Evolutionary conservation across 2,329 filamentous ascomycete genomes (phyloP).

Genomic region (Alternaria viburni): DNA sequence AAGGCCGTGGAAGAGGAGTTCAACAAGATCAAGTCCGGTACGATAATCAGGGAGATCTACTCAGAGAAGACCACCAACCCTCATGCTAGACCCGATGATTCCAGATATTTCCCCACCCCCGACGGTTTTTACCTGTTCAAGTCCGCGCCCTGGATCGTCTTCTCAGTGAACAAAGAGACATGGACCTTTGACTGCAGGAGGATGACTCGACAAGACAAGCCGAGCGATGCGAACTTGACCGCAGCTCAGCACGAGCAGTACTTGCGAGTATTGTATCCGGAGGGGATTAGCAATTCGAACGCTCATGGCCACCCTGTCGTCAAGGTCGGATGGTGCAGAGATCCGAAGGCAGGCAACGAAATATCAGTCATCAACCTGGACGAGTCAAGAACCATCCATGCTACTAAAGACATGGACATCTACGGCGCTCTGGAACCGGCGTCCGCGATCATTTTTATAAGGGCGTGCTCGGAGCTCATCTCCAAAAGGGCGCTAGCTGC

Average conservation of each 20-base stretch:
- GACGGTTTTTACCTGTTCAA: background rate
- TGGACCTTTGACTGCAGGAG: background rate
- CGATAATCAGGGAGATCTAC: background rate
- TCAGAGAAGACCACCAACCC: background rate
- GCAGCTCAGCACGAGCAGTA: background rate
- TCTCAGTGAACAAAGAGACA: background rate
- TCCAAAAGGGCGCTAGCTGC: background rate
- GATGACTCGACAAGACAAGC: background rate
- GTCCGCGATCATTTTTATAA: too few relatives aligned
- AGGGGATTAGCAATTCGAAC: background rate
- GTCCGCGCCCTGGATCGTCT: background rate
- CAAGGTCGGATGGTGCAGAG: background rate
- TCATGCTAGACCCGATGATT: background rate
- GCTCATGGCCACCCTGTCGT: background rate
- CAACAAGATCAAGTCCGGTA: background rate
- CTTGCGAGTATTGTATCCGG: background rate
- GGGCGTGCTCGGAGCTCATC: too few relatives aligned
- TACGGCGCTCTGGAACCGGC: too few relatives aligned
- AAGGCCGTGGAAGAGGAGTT: background rate
- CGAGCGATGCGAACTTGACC: background rate
- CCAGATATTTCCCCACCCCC: background rate
- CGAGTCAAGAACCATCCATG: background rate
- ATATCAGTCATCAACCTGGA: background rate
- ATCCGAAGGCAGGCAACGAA: background rate
- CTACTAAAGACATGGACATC: background rate